phyloP scores from a whole-genome alignment of 768 basidiomycete genomes.

The Podaxis carcinomalis region DNA sequence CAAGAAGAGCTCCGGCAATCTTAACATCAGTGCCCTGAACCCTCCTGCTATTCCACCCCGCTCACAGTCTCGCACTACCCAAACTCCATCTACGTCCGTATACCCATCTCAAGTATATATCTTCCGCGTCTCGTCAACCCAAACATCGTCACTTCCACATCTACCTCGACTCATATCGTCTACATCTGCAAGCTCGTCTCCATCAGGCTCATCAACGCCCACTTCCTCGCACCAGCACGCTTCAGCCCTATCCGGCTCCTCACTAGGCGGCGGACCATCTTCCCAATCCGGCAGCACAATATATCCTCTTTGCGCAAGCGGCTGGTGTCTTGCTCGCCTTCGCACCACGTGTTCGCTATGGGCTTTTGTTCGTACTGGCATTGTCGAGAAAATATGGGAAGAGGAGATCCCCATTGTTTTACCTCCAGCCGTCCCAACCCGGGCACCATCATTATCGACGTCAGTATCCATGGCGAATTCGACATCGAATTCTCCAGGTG shows the following conservation, averaged over 20 bases:
- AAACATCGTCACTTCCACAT: slow-evolving; percentile 26
- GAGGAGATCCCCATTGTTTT: slow-evolving; percentile 55
- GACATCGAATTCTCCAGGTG: neutral
- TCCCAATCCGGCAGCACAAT: slow-evolving; percentile 35
- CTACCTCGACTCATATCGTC: slow-evolving; percentile 30
- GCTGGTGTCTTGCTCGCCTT: slow-evolving; percentile 84
- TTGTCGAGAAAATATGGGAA: slow-evolving; percentile 88
- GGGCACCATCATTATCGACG: neutral
- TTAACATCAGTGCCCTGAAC: slow-evolving; percentile 10
- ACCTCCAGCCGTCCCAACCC: slow-evolving; percentile 24
- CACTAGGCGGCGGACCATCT: neutral
- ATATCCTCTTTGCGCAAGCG: slow-evolving; percentile 77
- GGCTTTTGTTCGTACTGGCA: slow-evolving; percentile 78
- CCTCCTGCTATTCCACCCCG: slow-evolving; percentile 28
- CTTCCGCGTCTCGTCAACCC: slow-evolving; percentile 54
- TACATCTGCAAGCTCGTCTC: slow-evolving; percentile 17
- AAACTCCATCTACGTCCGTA: slow-evolving; percentile 24
- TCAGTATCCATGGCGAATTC: neutral
- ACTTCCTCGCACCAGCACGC: slow-evolving; percentile 17
- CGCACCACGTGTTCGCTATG: slow-evolving; percentile 87
- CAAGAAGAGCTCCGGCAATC: slow-evolving; percentile 35
- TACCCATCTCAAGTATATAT: slow-evolving; percentile 54
- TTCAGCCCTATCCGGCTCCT: neutral
- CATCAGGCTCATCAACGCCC: slow-evolving; percentile 14
- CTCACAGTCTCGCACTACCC: slow-evolving; percentile 20